These are phyloP conservation scores for Eruca vesicaria DNA, from an alignment of 441 rosid genomes.

Conservation along the genomic window DNA sequence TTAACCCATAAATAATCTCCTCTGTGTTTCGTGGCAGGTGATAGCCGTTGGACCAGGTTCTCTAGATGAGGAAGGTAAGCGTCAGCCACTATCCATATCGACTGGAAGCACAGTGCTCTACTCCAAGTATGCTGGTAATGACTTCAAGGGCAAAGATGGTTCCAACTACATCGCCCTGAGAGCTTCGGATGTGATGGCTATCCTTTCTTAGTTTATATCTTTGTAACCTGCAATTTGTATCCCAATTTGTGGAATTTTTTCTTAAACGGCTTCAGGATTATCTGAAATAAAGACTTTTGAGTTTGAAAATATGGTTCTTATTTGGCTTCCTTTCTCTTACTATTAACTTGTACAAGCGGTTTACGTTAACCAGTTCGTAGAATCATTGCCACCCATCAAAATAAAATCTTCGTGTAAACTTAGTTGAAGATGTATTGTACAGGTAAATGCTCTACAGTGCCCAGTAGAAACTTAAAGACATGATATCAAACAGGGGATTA, in stretches of 20 bases:
- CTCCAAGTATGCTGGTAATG: conserved; percentile 93
- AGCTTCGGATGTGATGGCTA: conserved; percentile 88
- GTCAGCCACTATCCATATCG: conserved; percentile 45
- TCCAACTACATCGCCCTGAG: conserved; percentile 74
- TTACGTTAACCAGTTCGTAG: not conserved
- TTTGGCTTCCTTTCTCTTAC: not conserved
- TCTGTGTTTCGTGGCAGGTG: conserved; percentile 45
- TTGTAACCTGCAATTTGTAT: conserved; percentile 20
- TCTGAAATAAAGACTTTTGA: conserved; percentile 22
- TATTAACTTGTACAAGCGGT: not conserved
- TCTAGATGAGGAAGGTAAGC: conserved; percentile 73
- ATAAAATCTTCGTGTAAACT: conserved; percentile 4
- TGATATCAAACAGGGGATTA: conserved; percentile 14
- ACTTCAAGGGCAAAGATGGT: conserved; percentile 82
- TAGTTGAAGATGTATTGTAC: conserved; percentile 17
- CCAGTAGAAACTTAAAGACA: conserved; percentile 16
- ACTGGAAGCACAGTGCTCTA: conserved; percentile 80
- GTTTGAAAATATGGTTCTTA: conserved; percentile 2
- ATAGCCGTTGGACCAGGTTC: conserved; percentile 85
- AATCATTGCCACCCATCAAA: not conserved
- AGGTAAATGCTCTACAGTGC: conserved; percentile 33
- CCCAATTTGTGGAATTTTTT: conserved; percentile 28
- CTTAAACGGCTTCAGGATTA: conserved; percentile 24
- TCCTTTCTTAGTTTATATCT: conserved; percentile 58
- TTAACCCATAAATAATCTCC: not conserved